Percentiles rank a stretch among this genome's conserved stretches.
Conservation (phyloP, 2,329 filamentous ascomycete species). For the Penicillium sp. region DNA sequence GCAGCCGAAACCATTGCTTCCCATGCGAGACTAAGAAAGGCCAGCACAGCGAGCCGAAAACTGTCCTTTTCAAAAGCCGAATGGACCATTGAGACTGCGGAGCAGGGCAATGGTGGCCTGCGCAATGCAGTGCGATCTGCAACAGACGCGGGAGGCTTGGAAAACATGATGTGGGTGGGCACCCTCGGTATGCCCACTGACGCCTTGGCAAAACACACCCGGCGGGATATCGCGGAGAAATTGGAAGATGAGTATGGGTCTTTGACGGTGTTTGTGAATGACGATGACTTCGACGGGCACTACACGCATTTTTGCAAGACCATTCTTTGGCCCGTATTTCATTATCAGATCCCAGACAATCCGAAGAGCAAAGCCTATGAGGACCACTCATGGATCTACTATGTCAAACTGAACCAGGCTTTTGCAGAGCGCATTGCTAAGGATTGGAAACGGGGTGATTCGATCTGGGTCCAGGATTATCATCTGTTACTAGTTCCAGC, state of each 20-base stretch:
- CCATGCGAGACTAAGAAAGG: constrained; percentile 15
- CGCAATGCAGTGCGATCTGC: constrained; percentile 83
- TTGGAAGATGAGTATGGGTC: constrained; percentile 79
- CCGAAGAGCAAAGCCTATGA: constrained; percentile 98
- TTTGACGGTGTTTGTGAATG: constrained; percentile 78
- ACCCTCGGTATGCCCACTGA: constrained; percentile 94
- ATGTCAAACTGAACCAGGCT: constrained; percentile 85
- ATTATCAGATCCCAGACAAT: constrained; percentile 97
- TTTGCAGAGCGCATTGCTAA: constrained; percentile 88
- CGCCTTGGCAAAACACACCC: constrained; percentile 70
- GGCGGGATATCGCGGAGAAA: constrained; percentile 77
- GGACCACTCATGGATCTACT: constrained; percentile 95
- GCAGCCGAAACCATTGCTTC: constrained; percentile 9
- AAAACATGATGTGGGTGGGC: constrained; percentile 84
- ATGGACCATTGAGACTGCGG: constrained; percentile 79
- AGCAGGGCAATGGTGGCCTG: constrained; percentile 89
- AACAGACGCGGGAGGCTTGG: constrained; percentile 63
- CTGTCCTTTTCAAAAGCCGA: constrained; percentile 68
- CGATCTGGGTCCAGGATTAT: constrained; percentile 95
- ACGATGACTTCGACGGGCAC: constrained; percentile 91
- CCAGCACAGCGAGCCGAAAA: constrained; percentile 57
- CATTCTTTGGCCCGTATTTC: constrained; percentile 95
- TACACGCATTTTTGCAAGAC: constrained; percentile 97
- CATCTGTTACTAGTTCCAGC: constrained; percentile 83
- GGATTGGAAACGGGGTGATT: constrained; percentile 90